A percentile compares a stretch with the other conserved stretches of the same genome.
These are phyloP conservation scores for Viola odorata DNA, from an alignment of 345 rosid genomes.

Conservation along the genomic window DNA sequence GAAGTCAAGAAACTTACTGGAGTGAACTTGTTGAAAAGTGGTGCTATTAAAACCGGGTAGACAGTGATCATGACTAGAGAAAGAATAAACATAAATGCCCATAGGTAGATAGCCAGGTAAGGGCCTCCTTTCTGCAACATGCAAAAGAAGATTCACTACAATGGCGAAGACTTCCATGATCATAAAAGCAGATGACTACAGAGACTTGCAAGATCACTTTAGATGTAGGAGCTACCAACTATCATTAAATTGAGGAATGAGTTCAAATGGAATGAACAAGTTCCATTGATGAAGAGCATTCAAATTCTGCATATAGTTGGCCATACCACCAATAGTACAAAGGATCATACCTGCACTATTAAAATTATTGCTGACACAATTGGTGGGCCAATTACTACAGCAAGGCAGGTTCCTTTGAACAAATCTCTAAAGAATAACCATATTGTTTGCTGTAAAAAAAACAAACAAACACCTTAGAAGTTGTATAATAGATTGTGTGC, in stretches of 20 bases:
- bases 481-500: neutral
- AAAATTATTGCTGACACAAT: conserved; percentile 75
- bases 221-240: neutral
- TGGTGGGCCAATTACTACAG: conserved; percentile 81
- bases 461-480: conserved; percentile 10
- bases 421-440: conserved; percentile 91
- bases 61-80: conserved; percentile 97
- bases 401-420: conserved; percentile 66
- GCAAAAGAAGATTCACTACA: conserved; percentile 15
- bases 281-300: neutral
- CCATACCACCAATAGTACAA: conserved; percentile 8
- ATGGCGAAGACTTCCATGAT: neutral
- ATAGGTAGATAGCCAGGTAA: conserved; percentile 92
- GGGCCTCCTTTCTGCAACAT: conserved; percentile 95
- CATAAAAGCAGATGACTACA: conserved; percentile 1
- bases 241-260: neutral
- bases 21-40: conserved; percentile 93
- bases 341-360: conserved; percentile 67
- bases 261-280: conserved; percentile 1
- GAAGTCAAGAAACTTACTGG: conserved; percentile 56
- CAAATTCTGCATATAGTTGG: conserved; percentile 1
- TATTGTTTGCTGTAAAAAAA: conserved; percentile 79
- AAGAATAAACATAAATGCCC: conserved; percentile 94
- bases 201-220: neutral
- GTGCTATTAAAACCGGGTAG: conserved; percentile 88